A percentile compares a stretch with the other conserved stretches of the same genome.
Conservation (phyloP, 768 basidiomycete species). For the Phlebiopsis flavidoalba region DNA sequence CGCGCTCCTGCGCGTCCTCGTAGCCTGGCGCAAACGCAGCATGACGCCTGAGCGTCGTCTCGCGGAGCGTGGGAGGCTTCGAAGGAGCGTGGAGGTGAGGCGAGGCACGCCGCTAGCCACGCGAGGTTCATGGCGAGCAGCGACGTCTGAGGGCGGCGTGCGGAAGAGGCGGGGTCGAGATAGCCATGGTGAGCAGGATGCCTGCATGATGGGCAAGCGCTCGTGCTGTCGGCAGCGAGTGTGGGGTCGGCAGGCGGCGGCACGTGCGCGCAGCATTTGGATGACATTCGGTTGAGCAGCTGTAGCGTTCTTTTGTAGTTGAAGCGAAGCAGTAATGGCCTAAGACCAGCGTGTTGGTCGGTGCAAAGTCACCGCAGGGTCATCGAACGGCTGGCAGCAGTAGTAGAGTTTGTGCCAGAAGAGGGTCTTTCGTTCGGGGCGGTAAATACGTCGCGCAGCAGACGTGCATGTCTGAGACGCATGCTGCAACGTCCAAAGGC, state of each 20-base stretch:
- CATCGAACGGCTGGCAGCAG: too few species aligned
- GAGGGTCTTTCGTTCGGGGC: too few species aligned
- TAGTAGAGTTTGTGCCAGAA: too few species aligned
- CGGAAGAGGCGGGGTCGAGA: slow-evolving; percentile 28
- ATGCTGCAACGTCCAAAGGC: too few species aligned
- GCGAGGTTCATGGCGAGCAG: slow-evolving; percentile 45
- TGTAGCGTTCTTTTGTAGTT: slow-evolving; percentile 53
- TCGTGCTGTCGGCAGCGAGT: slow-evolving; percentile 40
- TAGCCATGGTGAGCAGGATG: slow-evolving; percentile 47
- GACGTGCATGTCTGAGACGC: too few species aligned
- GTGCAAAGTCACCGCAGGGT: too few species aligned
- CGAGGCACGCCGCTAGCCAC: slow-evolving; percentile 44
- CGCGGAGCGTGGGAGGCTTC: too few species aligned
- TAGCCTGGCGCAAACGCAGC: background rate
- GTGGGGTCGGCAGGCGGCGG: slow-evolving; percentile 33
- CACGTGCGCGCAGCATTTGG: slow-evolving; percentile 52
- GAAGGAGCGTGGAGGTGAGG: slow-evolving; percentile 40
- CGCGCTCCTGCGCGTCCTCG: slow-evolving; percentile 42
- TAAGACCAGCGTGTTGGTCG: too few species aligned
- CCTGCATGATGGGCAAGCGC: slow-evolving; percentile 35
- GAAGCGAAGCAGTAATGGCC: too few species aligned
- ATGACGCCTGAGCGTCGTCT: slow-evolving; percentile 25
- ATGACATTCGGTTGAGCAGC: too few species aligned
- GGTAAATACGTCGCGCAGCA: too few species aligned
- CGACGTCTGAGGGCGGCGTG: slow-evolving; percentile 20